Evolutionary conservation across 1,139 yeast genomes (phyloP), one percentile per base, ranked within the genome.

Genomic region (Suhomyces terraborum): DNA sequence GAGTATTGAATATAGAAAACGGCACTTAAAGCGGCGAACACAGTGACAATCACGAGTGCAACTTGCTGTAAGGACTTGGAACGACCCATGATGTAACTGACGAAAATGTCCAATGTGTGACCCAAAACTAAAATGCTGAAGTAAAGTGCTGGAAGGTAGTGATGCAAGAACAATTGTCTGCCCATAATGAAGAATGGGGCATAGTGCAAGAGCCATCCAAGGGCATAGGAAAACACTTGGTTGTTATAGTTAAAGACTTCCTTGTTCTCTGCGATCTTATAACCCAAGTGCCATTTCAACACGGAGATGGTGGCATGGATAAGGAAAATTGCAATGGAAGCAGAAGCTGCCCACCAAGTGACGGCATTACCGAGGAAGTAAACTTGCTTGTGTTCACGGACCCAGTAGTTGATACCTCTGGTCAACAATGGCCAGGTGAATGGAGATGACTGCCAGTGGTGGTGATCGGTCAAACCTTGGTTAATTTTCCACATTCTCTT

Each of bases 321-420:
- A 4, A 63, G 67, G 55, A 86, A 87, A 1, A 77, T 64, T 10
- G 73, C 64, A 48, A 88, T 67, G 19, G 80, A 62, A 10, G 75
- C 73, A 26, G 95, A 70, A n/a, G 84, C 76, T 4, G 85, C 61
- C 93, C 95, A 91, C 97, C 98, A 94, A 32, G 84, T 72, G 38
- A 87, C 79, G 16, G 93, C 91, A 61, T 94, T 94, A 61, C 99
- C 99, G 35, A 93, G 61, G 49, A 94, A 75, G 62, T 93, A 94
- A 32, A 93, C 80, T 61, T 87, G 95, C 51, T 76, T 79, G 60
- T 84, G 75, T 47, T 86, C 81, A 55, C 76, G 74, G 51, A 77
- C 83, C 98, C 98, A 93, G 71, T 93, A 94, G 67, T 88, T 88
- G 65, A 94, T 93, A 62, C 98, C 98, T 65, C 98, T 84, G 48